Evolutionary conservation across 202 grass and related monocot species (phyloP), one percentile per base, ranked within the genome.

Genomic region (Setaria viridis): DNA sequence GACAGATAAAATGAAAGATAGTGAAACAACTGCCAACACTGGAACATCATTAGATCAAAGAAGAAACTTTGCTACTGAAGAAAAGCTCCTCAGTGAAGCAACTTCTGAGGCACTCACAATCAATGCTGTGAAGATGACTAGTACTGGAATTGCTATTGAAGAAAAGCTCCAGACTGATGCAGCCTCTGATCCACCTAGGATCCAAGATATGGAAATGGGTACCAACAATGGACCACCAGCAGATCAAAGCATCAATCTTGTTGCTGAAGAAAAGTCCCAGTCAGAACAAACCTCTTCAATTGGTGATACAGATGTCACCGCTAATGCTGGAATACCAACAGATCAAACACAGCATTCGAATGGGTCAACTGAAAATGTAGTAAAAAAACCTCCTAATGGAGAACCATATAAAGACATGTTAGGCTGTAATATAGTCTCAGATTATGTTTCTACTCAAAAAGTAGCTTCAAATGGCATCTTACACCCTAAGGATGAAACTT

Each of bases 381-480:
- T 71, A 83, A 89, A 57, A 55, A 64, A 65, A 78, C 19, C 78
- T 74, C 75, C 62, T 20, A 75, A 25, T 69, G 62, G 55, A 83
- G 87, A 84, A 85, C 75, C 68, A 43, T 50, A 37, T 75, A 25
- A 73, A 81, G 53, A 73, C 19, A 83, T 77, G 63, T 55, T 78
- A 84, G 77, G 70, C 64, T 72, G 67, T 50, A 69, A 79, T 70
- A 60, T 3, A 56, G 79, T 78, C 35, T 74, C 78, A 65, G 82
- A 82, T 79, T 48, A 70, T 75, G 72, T 17, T 65, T 64, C 8
- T 39, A 81, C 35, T 47, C 78, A 75, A 51, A 74, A 68, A 37
- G 72, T 72, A 85, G 74, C 50, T 77, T 74, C 73, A 75, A 93
- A 90, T 80, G 91, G 85, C 53, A 41, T 70, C 21, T 50, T 90